Evolutionary conservation across 805 yeast species (phyloP).

Genomic region (Starmerella scarabaei): DNA sequence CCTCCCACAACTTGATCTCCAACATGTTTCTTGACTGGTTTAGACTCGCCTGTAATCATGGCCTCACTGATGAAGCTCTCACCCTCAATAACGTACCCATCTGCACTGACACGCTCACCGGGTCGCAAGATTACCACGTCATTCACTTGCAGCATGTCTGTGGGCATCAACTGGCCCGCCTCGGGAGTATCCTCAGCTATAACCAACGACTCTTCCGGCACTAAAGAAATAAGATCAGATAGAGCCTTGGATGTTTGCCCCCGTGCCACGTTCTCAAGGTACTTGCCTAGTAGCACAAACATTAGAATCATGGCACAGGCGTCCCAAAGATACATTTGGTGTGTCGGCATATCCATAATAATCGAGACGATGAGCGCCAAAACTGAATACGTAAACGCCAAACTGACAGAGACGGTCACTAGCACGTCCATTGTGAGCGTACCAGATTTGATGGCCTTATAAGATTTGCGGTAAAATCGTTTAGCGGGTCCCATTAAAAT

Average conservation of each 20-base stretch:
- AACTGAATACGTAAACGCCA: conserved; percentile 64
- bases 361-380: conserved; percentile 40
- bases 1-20: conserved; percentile 77
- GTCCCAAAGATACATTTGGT: conserved; percentile 45
- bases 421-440: conserved; percentile 88
- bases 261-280: conserved; percentile 81
- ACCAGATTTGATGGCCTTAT: conserved; percentile 50
- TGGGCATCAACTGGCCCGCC: conserved; percentile 34
- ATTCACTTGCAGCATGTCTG: conserved; percentile 62
- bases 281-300: conserved; percentile 81
- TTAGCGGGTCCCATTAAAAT: conserved; percentile 58
- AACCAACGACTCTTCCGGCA: conserved; percentile 64
- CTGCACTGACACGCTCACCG: conserved; percentile 84
- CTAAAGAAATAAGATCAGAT: conserved; percentile 61
- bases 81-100: conserved; percentile 70
- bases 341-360: conserved; percentile 24
- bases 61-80: conserved; percentile 80
- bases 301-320: conserved; percentile 73
- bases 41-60: conserved; percentile 79
- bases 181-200: conserved; percentile 21
- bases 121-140: conserved; percentile 73
- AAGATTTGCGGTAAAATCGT: conserved; percentile 52
- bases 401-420: conserved; percentile 67
- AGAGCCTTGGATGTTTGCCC: conserved; percentile 87
- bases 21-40: conserved; percentile 49